Evolutionary conservation across 2,329 filamentous ascomycete genomes (phyloP).

Genomic region (Fusarium mundagurra): DNA sequence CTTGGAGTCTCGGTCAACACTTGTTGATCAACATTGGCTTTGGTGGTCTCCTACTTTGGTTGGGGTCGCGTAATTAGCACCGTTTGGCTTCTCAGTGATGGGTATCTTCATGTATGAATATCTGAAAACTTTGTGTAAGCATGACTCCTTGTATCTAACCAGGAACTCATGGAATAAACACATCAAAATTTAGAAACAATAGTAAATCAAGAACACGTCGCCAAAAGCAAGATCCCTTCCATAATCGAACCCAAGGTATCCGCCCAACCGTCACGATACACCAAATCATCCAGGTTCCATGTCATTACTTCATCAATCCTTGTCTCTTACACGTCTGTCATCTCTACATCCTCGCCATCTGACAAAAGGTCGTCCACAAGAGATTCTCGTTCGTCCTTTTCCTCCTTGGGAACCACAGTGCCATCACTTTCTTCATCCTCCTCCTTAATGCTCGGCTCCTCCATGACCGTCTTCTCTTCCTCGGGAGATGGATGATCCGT

Average conservation of each 20-base stretch:
- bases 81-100: background rate
- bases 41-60: constrained; percentile 66
- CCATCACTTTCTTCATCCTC: constrained; percentile 56
- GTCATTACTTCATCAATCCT: constrained; percentile 36
- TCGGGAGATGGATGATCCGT: constrained; percentile 46
- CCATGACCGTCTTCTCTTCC: constrained; percentile 53
- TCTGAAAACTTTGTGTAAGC: background rate
- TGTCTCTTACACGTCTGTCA: constrained; percentile 40
- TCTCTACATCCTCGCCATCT: constrained; percentile 53
- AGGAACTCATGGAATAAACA: background rate
- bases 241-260: constrained; percentile 12
- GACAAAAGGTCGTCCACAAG: constrained; percentile 54
- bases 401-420: constrained; percentile 46
- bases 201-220: constrained; percentile 22
- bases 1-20: constrained; percentile 88
- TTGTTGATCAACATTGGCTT: constrained; percentile 73
- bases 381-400: constrained; percentile 48
- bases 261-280: constrained; percentile 20
- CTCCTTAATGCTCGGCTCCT: constrained; percentile 59
- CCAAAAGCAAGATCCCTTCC: constrained; percentile 20
- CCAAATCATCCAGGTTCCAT: constrained; percentile 31
- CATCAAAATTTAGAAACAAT: constrained; percentile 23
- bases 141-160: background rate
- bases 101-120: constrained; percentile 7
- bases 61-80: constrained; percentile 49